These are phyloP conservation scores for Candida golubevii DNA, from an alignment of 805 yeast genomes.

Conservation along the genomic window DNA sequence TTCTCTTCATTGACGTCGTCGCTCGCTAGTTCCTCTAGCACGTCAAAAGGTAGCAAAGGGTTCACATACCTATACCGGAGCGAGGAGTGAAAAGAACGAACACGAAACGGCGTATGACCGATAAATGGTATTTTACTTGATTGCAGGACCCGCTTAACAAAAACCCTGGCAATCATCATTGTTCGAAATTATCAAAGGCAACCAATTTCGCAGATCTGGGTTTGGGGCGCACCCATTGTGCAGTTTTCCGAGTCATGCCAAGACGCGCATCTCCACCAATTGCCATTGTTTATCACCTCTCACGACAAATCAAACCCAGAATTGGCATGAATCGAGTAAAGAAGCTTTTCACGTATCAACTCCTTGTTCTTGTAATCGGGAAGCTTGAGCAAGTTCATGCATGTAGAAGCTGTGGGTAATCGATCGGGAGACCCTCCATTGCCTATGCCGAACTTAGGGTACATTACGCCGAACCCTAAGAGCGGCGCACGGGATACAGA, in stretches of 20 bases:
- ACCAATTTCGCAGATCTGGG: no score
- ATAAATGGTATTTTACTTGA: no score
- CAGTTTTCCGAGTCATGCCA: no score
- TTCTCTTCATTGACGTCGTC: conserved; percentile 28
- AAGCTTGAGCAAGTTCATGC: conserved; percentile 79
- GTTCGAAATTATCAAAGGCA: no score
- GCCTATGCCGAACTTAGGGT: conserved; percentile 77
- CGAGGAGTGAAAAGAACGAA: conserved; percentile 1
- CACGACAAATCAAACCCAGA: conserved; percentile 76
- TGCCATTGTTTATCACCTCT: not conserved
- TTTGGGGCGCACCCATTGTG: no score
- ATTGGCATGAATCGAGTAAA: conserved; percentile 74
- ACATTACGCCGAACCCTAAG: conserved; percentile 61
- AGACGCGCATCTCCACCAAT: no score
- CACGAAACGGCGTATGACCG: not conserved
- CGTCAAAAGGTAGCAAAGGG: conserved; percentile 41
- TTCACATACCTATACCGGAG: conserved; percentile 19
- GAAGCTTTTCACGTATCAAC: conserved; percentile 53
- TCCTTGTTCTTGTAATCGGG: conserved; percentile 63
- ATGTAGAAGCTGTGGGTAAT: conserved; percentile 90
- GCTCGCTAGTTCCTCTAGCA: conserved; percentile 32
- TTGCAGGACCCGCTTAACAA: no score
- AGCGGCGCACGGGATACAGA: conserved; percentile 90
- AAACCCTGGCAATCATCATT: no score
- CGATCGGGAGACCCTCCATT: conserved; percentile 56